Base-by-base conservation (phyloP, 2,329 filamentous ascomycete genomes). In the Fusarium humuli region DNA sequence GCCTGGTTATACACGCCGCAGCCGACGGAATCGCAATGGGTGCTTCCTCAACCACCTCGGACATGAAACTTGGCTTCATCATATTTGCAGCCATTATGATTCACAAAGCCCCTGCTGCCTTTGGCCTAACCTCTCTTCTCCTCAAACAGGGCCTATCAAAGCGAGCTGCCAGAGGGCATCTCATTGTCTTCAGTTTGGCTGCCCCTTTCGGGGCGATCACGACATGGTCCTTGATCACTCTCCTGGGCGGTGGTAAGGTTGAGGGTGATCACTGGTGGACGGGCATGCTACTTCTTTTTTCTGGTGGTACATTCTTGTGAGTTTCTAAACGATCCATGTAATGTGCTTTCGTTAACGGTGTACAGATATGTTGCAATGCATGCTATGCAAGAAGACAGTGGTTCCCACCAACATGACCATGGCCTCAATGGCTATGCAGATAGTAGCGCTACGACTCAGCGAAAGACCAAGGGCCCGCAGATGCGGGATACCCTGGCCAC, bases 31-130 rank as follows among this genome's bases (percentile, higher is more conserved):
- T 99, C 67, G 96, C 96, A 4, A 90, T 99, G 81, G 96, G 96
- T 23, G 96, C 96, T 25, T 97, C 94, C 1, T 93, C 92, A 6
- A 91, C 92, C 6, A 88, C 90, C 6, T 85, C 89, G 4, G 90
- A 93, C 73, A 89, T 89, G 67, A 91, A 91, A 61, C 83, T 99
- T 13, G 94, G 93, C 37, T 89, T 98, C 65, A 93, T 99, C 73
- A 94, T 99, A 41, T 99, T 99, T 79, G 81, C 97, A 42, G 96
- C 96, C 13, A 96, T 99, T 73, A 97, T 99, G 92, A 89, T 98
- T 8, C 96, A 99, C 81, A 99, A 98, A 82, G 95, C 94, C 2
- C 95, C 94, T 0, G 96, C 96, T 3, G 94, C 96, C 1, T 99
- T 99, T 82, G 96, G 96, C 0, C 83, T 99, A 49, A 98, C 95